Evolutionary conservation across 768 basidiomycete genomes (phyloP).

Genomic region (Mycena amicta): DNA sequence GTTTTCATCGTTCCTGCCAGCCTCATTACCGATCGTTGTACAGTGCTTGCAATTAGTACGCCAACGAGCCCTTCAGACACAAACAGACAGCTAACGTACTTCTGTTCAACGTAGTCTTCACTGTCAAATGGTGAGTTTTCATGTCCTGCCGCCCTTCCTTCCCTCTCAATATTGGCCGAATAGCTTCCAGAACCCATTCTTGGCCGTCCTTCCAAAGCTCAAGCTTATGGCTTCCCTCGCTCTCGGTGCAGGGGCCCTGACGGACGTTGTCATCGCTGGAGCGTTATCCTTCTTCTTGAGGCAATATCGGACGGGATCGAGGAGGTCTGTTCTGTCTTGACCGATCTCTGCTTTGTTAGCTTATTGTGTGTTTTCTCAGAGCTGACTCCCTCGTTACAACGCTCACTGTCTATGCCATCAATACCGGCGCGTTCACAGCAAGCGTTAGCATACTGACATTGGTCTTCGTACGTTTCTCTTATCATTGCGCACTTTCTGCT

Average conservation of each 20-base stretch:
- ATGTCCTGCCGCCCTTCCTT: too few species aligned
- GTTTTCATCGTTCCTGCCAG: constrained; percentile 21
- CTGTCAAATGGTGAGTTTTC: constrained; percentile 44
- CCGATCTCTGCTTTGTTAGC: too few species aligned
- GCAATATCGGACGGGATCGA: constrained; percentile 52
- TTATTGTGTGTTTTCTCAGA: too few species aligned
- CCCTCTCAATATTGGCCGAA: not conserved
- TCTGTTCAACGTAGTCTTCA: constrained; percentile 43
- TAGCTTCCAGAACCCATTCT: constrained; percentile 40
- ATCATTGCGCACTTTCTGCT: not conserved
- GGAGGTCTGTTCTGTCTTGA: constrained; percentile 39
- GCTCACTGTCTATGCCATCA: constrained; percentile 60
- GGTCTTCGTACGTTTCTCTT: constrained; percentile 32
- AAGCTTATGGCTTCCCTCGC: constrained; percentile 51
- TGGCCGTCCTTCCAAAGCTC: constrained; percentile 33
- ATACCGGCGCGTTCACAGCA: constrained; percentile 52
- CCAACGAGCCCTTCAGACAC: too few species aligned
- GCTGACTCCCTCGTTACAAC: constrained; percentile 59
- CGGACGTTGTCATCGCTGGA: constrained; percentile 54
- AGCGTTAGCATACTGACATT: constrained; percentile 44
- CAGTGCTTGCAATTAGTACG: constrained; percentile 43
- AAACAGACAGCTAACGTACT: not conserved
- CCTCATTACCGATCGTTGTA: too few species aligned
- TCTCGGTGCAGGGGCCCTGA: constrained; percentile 50
- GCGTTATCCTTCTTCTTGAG: constrained; percentile 59